Base-by-base conservation (phyloP, 192 early-diverging fungal genomes). In the Coemansia sp. region DNA sequence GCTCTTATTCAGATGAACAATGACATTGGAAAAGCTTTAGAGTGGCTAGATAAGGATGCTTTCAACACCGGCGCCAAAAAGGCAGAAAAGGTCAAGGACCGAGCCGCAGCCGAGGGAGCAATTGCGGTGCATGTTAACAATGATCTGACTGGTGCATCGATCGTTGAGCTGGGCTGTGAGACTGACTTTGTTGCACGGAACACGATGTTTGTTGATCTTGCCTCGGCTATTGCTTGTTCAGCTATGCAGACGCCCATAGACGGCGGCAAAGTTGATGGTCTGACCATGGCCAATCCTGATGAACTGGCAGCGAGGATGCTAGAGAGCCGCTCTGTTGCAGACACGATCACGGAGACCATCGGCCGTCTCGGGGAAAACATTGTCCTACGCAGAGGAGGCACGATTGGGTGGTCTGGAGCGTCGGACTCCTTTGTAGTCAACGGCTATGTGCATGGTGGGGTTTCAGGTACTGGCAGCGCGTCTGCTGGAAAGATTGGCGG, bases 111-210 rank as follows among this genome's bases (percentile, higher is more conserved):
- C 12, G 92, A 95, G 67, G 95, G 95, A 19, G 87, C 89, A 6
- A 83, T 88, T 11, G 77, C 84, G 3, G 73, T 90, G 52, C 82
- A 88, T 22, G 65, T 67, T 49, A 75, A 72, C 63, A 76, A 70
- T 6, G 61, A 60, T 62, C 74, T 69, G 57, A 80, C 83, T 36
- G 77, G 78, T 32, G 87, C 86, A 13, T 77, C 91, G 12, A 88
- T 92, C 46, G 77, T 91, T 32, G 91, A 93, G 84, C 88, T 92
- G 55, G 74, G 71, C 77, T 94, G 92, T 65, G 97, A 98, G 76
- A 96, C 97, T 0, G 97, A 98, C 74, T 98, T 98, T 87, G 97
- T 98, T 6, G 92, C 94, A 8, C 87, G 92, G 62, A 93, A 91
- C 69, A 76, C 74, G 32, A 73, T 89, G 54, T 97, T 97, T 85